A percentile compares a stretch with the other conserved stretches of the same genome.
Evolutionary conservation across 2,329 filamentous ascomycete genomes (phyloP).

Genomic region (Colletotrichum musicola): DNA sequence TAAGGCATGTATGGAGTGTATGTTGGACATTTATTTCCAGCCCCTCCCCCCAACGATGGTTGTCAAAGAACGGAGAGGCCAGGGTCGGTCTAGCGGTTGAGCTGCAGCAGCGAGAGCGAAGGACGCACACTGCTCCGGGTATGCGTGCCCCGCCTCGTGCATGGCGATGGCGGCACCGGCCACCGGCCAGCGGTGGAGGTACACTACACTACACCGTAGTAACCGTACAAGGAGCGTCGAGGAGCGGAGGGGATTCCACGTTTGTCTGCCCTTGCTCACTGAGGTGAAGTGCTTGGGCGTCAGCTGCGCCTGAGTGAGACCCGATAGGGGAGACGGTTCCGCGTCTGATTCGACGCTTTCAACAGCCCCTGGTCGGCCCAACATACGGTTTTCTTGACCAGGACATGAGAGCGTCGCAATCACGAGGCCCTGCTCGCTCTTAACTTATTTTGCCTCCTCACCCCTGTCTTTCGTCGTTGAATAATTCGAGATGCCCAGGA

Average conservation of each 20-base stretch:
- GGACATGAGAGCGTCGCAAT: neutral
- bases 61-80: neutral
- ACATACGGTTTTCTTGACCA: neutral
- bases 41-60: neutral
- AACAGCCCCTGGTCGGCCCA: slow-evolving; percentile 5
- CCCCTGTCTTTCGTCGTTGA: slow-evolving; percentile 9
- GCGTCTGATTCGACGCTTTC: neutral
- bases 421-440: neutral
- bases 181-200: neutral
- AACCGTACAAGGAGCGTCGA: neutral
- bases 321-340: slow-evolving; percentile 1
- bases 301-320: slow-evolving; percentile 14
- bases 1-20: too few species aligned
- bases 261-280: slow-evolving; percentile 3
- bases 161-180: slow-evolving; percentile 4
- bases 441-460: neutral
- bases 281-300: neutral
- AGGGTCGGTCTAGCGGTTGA: slow-evolving; percentile 9
- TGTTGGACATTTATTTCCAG: neutral
- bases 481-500: neutral
- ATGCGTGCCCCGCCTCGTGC: slow-evolving; percentile 9
- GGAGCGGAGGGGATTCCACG: slow-evolving; percentile 17
- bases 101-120: neutral
- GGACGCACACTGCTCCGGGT: neutral
- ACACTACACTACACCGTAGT: neutral